A percentile compares a stretch with the other conserved stretches of the same genome.
phyloP scores from a whole-genome alignment of 2,329 filamentous ascomycete genomes.

The Diplocarpon rosae region DNA sequence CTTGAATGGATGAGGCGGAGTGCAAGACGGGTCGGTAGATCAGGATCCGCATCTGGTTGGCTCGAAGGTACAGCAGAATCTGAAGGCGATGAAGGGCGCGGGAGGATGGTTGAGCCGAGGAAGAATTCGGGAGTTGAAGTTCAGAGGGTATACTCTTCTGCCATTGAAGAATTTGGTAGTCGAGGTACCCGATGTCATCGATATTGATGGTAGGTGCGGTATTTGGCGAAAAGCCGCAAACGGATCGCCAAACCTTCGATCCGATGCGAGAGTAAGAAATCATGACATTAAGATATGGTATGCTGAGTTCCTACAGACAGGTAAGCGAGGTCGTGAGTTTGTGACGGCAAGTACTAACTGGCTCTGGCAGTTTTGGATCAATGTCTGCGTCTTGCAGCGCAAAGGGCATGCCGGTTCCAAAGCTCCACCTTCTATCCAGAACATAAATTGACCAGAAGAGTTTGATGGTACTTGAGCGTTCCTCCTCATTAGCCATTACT shows the following conservation, averaged over 20 bases:
- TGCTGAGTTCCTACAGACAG: slow-evolving; percentile 12
- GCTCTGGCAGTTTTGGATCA: slow-evolving; percentile 66
- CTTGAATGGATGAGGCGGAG: slow-evolving; percentile 70
- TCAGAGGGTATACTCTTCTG: slow-evolving; percentile 60
- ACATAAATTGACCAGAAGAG: slow-evolving; percentile 84
- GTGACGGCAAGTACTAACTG: slow-evolving; percentile 42
- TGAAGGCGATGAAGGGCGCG: slow-evolving; percentile 54
- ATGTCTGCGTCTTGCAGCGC: slow-evolving; percentile 78
- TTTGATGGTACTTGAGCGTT: slow-evolving; percentile 55
- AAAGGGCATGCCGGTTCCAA: slow-evolving; percentile 81
- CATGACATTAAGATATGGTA: slow-evolving; percentile 72
- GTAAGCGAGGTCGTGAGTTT: slow-evolving; percentile 18
- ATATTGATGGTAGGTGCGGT: slow-evolving; percentile 30
- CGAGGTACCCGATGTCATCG: slow-evolving; percentile 68
- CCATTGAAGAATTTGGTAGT: slow-evolving; percentile 80
- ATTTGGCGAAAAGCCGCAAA: slow-evolving; percentile 30
- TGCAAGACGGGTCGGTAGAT: slow-evolving; percentile 83
- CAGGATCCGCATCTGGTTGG: slow-evolving; percentile 83
- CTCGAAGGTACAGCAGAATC: slow-evolving; percentile 73
- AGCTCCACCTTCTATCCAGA: slow-evolving; percentile 77
- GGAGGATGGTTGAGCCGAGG: slow-evolving; percentile 32
- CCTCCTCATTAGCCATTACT: slow-evolving; percentile 54
- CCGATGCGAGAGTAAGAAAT: slow-evolving; percentile 72
- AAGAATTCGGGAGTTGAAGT: slow-evolving; percentile 41
- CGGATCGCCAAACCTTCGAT: slow-evolving; percentile 77